A percentile compares a stretch with the other conserved stretches of the same genome.
These are phyloP conservation scores for Yarrowia porcina DNA, from an alignment of 805 yeast species.

Conservation along the genomic window DNA sequence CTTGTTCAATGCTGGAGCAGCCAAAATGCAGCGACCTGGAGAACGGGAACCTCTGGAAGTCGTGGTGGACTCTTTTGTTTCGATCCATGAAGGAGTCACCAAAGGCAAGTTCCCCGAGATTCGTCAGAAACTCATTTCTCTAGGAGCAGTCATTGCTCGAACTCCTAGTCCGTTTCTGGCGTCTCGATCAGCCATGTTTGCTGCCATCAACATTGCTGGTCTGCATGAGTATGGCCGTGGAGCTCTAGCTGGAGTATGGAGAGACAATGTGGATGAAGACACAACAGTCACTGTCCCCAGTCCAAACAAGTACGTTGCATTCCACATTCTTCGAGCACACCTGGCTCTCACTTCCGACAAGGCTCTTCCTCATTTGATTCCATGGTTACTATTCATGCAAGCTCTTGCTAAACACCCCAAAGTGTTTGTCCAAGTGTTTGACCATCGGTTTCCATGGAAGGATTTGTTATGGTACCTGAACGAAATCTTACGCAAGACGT, in stretches of 20 bases:
- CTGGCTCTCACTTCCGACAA: conserved; percentile 13
- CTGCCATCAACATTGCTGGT: conserved; percentile 13
- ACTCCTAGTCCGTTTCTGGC: conserved; percentile 14
- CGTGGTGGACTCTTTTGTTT: conserved; percentile 9
- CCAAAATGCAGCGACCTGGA: conserved; percentile 16
- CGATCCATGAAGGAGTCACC: neutral
- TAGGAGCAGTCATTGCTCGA: conserved; percentile 19
- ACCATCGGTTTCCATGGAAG: conserved; percentile 22
- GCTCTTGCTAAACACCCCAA: conserved; percentile 2
- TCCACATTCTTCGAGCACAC: conserved; percentile 20
- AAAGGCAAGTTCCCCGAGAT: neutral
- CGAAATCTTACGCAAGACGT: neutral
- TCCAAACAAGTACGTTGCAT: conserved; percentile 18
- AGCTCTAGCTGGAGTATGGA: conserved; percentile 2
- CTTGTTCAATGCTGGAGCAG: conserved; percentile 15
- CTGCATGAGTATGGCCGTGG: conserved; percentile 19
- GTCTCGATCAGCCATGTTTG: conserved; percentile 17
- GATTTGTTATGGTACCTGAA: conserved; percentile 17
- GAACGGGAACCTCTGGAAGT: conserved; percentile 14
- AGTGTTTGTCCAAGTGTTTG: neutral
- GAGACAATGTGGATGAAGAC: neutral
- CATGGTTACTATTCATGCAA: conserved; percentile 13
- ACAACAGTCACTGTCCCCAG: neutral
- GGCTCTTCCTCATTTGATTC: conserved; percentile 12
- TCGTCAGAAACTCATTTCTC: conserved; percentile 1